Percentiles rank a stretch among this genome's conserved stretches.
These are phyloP conservation scores for Pyrrhoderma noxium DNA, from an alignment of 1,284 basidiomycete species.

Conservation along the genomic window DNA sequence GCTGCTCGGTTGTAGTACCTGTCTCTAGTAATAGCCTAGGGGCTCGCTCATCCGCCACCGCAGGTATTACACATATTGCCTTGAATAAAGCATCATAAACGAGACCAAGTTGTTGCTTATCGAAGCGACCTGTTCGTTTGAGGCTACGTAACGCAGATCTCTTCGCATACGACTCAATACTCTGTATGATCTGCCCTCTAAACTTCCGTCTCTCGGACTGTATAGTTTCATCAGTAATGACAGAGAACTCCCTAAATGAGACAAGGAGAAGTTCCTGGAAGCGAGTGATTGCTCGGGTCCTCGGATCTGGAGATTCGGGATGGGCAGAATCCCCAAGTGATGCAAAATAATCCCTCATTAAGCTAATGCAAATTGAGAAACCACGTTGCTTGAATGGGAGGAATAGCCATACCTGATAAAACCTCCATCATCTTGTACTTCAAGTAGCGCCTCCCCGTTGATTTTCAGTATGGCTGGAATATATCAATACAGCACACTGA, in stretches of 20 bases:
- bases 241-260: constrained; percentile 95
- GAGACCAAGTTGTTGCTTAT: constrained; percentile 83
- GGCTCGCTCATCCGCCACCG: constrained; percentile 40
- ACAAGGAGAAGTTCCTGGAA: constrained; percentile 97
- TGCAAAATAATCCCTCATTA: constrained; percentile 93
- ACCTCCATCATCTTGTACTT: constrained; percentile 94
- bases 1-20: constrained; percentile 49
- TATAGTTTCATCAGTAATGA: constrained; percentile 96
- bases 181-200: constrained; percentile 86
- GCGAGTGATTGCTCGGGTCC: constrained; percentile 90
- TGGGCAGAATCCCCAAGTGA: constrained; percentile 94
- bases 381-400: not conserved
- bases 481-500: not conserved
- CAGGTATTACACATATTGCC: constrained; percentile 75
- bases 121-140: constrained; percentile 73
- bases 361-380: constrained; percentile 34
- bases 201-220: constrained; percentile 80
- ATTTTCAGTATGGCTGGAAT: constrained; percentile 93
- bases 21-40: constrained; percentile 44
- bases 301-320: constrained; percentile 82
- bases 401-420: constrained; percentile 74
- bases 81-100: constrained; percentile 90
- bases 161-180: constrained; percentile 94
- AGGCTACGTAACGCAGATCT: constrained; percentile 92
- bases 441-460: constrained; percentile 91